Percentiles rank a stretch among this genome's conserved stretches.
These are phyloP conservation scores for Globisporangium echinulatum DNA, from an alignment of 352 stramenopile genomes.

Conservation along the genomic window DNA sequence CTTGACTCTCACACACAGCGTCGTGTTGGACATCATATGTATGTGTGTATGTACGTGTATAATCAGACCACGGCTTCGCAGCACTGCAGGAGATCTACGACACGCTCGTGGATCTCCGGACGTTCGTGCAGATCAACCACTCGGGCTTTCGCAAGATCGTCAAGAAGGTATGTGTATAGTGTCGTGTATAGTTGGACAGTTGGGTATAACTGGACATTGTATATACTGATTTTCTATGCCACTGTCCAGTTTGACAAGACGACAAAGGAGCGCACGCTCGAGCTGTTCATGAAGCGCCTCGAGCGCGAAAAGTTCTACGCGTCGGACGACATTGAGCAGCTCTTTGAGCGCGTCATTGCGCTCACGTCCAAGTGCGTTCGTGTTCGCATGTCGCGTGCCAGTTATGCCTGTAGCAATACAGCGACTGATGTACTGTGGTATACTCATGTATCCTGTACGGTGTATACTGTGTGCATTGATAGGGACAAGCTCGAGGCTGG, in stretches of 20 bases:
- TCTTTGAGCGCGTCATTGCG: constrained; percentile 74
- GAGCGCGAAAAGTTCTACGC: constrained; percentile 73
- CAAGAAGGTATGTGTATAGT: constrained; percentile 66
- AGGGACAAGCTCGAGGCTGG: constrained; percentile 83
- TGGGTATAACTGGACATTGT: background rate
- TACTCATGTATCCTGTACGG: too few species aligned
- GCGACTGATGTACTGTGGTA: too few species aligned
- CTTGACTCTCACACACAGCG: background rate
- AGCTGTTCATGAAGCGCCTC: constrained; percentile 79
- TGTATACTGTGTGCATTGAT: background rate
- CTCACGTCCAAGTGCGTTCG: constrained; percentile 67
- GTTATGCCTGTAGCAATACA: too few species aligned
- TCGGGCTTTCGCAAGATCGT: constrained; percentile 92
- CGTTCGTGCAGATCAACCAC: constrained; percentile 89
- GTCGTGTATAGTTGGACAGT: background rate
- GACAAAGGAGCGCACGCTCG: constrained; percentile 54
- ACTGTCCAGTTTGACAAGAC: constrained; percentile 86
- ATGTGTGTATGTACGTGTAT: background rate
- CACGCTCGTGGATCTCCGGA: constrained; percentile 84
- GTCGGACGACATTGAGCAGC: constrained; percentile 66
- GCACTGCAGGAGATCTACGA: constrained; percentile 87
- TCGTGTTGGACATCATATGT: background rate
- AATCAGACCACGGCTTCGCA: constrained; percentile 63
- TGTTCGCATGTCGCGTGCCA: background rate
- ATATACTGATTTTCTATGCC: background rate